Base-by-base conservation (phyloP, 441 rosid genomes). In the Pelargonium fulgidum region DNA sequence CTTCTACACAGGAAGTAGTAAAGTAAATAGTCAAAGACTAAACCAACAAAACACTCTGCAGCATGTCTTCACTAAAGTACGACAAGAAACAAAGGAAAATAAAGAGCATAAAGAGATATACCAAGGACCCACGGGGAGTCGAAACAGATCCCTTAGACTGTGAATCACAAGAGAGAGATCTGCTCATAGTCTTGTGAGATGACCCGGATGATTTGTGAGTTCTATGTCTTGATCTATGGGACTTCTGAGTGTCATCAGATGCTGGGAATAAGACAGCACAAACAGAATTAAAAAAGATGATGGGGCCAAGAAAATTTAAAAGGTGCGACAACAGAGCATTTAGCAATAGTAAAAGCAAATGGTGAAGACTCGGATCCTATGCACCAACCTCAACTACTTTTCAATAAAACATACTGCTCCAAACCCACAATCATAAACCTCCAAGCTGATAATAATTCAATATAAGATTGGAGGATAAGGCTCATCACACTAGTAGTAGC, bases 181-280 rank as follows among this genome's bases (percentile, higher is more conserved):
- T 83, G 83, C 86, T 83, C 82, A 83, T 77, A 47, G 88, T 77
- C 89, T 83, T 91, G 68, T 87, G 89, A 66, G 92, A 86, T 72
- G 90, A 87, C 47, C 94, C 85, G 8, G 84, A 80, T 69, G 92
- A 89, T 81, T 89, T 91, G 64, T 87, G 84, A 10, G 82, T 84
- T 76, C 84, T 81, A 74, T 88, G 89, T 81, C 88, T 89, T 74
- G 92, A 83, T 84, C 88, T 85, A 70, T 84, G 96, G 77, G 93
- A 88, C 87, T 89, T 89, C 77, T 85, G 86, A 29, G 91, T 85
- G 73, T 88, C 97, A 78, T 89, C 93, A 73, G 84, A 85, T 76
- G 92, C 97, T 93, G 85, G 70, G 83, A 82, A 45, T 78, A 65
- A 50, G 16, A 72, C 26, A 67, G 68, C 77, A 73, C 62, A 74